Evolutionary conservation across 2,329 filamentous ascomycete genomes (phyloP).

Genomic region (Botrytis fragariae): DNA sequence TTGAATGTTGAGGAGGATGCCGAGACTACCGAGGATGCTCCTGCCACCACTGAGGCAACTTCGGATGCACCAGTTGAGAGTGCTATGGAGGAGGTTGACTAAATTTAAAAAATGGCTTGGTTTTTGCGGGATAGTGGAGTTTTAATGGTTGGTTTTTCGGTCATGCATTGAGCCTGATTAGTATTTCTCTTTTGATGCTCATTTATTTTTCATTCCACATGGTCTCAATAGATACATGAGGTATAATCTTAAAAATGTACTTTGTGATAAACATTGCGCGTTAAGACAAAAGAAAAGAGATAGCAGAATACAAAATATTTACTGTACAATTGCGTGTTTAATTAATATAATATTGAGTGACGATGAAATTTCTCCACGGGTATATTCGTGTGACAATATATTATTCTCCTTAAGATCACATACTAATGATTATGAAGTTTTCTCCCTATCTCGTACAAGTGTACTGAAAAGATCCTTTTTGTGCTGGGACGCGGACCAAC

Average conservation of each 20-base stretch:
- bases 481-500: background rate
- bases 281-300: conserved; percentile 17
- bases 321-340: conserved; percentile 4
- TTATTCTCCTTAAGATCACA: background rate
- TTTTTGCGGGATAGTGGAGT: conserved; percentile 33
- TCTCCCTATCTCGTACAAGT: background rate
- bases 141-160: conserved; percentile 35
- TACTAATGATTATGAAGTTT: background rate
- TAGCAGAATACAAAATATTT: conserved; percentile 19
- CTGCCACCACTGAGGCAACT: conserved; percentile 57
- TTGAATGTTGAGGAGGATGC: conserved; percentile 96
- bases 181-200: conserved; percentile 9
- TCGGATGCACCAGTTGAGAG: conserved; percentile 62
- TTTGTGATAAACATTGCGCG: conserved; percentile 17
- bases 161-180: conserved; percentile 21
- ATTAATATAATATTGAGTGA: conserved; percentile 4
- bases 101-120: conserved; percentile 43
- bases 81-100: conserved; percentile 99
- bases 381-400: no score
- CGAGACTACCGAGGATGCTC: conserved; percentile 64
- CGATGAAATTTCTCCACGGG: background rate
- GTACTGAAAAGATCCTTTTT: background rate
- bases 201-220: background rate
- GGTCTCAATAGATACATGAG: background rate
- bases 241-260: conserved; percentile 15